Evolutionary conservation across 106 monocot genomes (phyloP), one percentile per base, ranked within the genome.

Genomic region (Iris macrosiphon): DNA sequence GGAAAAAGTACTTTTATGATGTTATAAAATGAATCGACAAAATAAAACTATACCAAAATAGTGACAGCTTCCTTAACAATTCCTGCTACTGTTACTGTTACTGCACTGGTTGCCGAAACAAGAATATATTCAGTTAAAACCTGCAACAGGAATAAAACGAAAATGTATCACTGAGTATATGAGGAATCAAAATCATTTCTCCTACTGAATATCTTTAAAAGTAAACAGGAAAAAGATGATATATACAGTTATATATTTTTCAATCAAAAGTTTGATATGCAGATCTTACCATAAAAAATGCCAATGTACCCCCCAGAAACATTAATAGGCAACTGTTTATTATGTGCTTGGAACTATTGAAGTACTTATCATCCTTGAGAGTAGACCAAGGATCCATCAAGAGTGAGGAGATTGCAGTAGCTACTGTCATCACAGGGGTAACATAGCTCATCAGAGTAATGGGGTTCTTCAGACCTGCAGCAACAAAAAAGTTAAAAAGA

Each of bases 101-200:
- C 81, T 33, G 91, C 85, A 76, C 91, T 92, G 20, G 91, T 92
- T 19, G 62, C 76, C 46, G 91, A 92, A 69, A 92, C 82, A 40
- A 92, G 85, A 64, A 92, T 72, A 71, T 92, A 92, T 67, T 92
- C 91, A 27, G 75, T 85, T 57, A 92, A 85, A 55, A 92, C 91
- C 91, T 92, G 81, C 69, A 72, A 56, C 28, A 29, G 15, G 34
- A 55, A 30, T 33, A 34, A 23, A 54, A n/a, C n/a, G n/a, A n/a
- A n/a, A n/a, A n/a, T n/a, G n/a, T n/a, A n/a, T 15, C 31, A 60
- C 3, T 16, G 17, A 40, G 28, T n/a, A 21, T 24, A 14, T 27
- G 27, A 7, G 39, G n/a, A n/a, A 13, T 10, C 1, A 24, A 19
- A 27, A n/a, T n/a, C n/a, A n/a, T n/a, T n/a, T n/a, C n/a, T n/a